Base-by-base conservation (phyloP, 164 flowering plant genomes). In the Dillenia turbinata region DNA sequence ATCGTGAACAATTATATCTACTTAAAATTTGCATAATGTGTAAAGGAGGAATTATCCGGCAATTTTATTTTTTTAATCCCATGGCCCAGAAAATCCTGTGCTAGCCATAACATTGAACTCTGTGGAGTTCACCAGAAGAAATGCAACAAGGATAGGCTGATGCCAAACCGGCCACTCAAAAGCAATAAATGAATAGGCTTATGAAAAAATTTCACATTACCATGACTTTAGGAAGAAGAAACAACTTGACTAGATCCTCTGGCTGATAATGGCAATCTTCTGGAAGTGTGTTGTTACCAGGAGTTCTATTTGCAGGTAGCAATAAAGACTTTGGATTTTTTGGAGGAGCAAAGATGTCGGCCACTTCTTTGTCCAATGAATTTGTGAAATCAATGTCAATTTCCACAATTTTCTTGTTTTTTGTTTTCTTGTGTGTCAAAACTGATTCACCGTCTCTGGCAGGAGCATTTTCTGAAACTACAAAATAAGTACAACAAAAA, bases 211-310 rank as follows among this genome's bases (percentile, higher is more conserved):
- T 33, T 33, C 6, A 9, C 12, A 44, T 68, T 80, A 95, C 99
- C 99, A 83, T 72, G 10, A 80, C 72, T 74, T 82, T 75, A 12
- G 97, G 97, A 44, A 82, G 84, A 70, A 92, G 89, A 83, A 95
- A 95, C 69, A 95, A 77, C 80, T 88, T 92, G 64, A 90, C 96
- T 59, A 95, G 97, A 81, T 84, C 75, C 77, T 90, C 97, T 12
- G 97, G 97, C 58, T 90, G 95, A 76, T 95, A 95, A 57, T 92
- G 97, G 74, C 99, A 92, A 73, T 95, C 99, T 74, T 95, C 97
- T 12, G 99, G 99, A 65, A 95, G 86, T 60, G 49, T 81, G 59
- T 74, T 90, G 48, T 80, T 80, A 59, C 81, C 77, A 44, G 83
- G 81, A 48, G 65, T 75, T 76, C 87, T 79, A 74, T 77, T 89